Percentiles rank a stretch among this genome's conserved stretches.
Evolutionary conservation across 768 basidiomycete species (phyloP).

Genomic region (Lactarius pseudohatsudake): DNA sequence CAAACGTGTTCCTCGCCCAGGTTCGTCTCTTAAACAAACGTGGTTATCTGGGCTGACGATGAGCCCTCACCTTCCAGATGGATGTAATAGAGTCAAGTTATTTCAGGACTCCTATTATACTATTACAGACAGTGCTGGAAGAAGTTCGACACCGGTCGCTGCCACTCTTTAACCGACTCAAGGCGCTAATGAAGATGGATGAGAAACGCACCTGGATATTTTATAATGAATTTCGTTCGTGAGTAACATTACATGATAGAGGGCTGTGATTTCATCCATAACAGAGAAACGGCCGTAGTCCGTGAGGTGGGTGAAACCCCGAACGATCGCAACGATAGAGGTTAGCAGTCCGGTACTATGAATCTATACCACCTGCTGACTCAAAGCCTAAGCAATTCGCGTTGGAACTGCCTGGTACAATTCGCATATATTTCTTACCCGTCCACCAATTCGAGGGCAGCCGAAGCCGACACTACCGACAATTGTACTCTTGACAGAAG

Average conservation of each 20-base stretch:
- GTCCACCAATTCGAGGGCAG: conserved; percentile 53
- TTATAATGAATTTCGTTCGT: conserved; percentile 86
- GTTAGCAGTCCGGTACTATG: conserved; percentile 40
- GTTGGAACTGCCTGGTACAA: conserved; percentile 87
- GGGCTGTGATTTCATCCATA: background rate
- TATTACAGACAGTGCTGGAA: conserved; percentile 93
- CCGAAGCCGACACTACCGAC: conserved; percentile 47
- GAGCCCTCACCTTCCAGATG: conserved; percentile 56
- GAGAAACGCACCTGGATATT: conserved; percentile 85
- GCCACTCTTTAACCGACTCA: conserved; percentile 90
- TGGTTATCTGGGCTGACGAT: background rate
- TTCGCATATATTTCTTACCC: conserved; percentile 58
- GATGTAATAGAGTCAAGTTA: conserved; percentile 82
- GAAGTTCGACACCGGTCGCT: conserved; percentile 95
- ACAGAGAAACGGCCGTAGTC: conserved; percentile 77
- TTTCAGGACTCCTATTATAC: conserved; percentile 77
- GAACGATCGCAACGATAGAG: conserved; percentile 94
- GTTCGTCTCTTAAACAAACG: conserved; percentile 38
- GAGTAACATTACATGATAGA: conserved; percentile 35
- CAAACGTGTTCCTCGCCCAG: conserved; percentile 92
- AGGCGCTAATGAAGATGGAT: conserved; percentile 78
- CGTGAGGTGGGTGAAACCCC: conserved; percentile 78
- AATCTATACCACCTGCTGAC: conserved; percentile 7
- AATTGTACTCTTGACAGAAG: conserved; percentile 86
- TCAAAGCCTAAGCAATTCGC: conserved; percentile 70